Conservation (phyloP, 2,329 filamentous ascomycete genomes). For the Aspergillus pseudotamarii region DNA sequence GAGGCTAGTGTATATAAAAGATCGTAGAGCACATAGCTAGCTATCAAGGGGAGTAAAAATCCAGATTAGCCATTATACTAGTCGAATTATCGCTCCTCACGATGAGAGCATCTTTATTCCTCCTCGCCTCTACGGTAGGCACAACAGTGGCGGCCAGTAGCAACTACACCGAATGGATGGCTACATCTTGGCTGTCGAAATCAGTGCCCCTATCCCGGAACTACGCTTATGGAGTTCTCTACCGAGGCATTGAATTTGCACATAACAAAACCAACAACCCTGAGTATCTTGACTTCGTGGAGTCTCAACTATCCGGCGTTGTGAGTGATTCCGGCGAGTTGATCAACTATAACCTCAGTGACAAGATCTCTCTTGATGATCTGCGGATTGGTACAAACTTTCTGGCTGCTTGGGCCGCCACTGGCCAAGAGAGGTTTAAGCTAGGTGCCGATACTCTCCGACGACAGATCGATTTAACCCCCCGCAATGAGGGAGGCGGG, state of each 20-base stretch:
- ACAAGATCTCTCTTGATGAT: conserved; percentile 18
- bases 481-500: conserved; percentile 17
- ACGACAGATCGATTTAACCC: conserved; percentile 16
- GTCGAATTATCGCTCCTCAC: background rate
- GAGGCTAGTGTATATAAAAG: background rate
- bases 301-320: conserved; percentile 15
- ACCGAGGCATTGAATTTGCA: conserved; percentile 17
- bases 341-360: conserved; percentile 6
- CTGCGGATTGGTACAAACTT: conserved; percentile 19
- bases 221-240: conserved; percentile 20
- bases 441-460: conserved; percentile 17
- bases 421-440: conserved; percentile 19
- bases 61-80: background rate
- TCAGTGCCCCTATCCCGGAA: conserved; percentile 15
- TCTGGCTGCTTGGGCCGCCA: conserved; percentile 16
- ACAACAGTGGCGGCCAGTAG: background rate
- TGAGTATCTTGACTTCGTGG: conserved; percentile 12
- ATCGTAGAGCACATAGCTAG: background rate
- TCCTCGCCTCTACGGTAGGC: background rate
- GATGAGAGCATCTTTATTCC: background rate
- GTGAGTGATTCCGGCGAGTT: conserved; percentile 9
- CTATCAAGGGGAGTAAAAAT: background rate
- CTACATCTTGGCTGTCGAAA: conserved; percentile 16
- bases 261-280: conserved; percentile 18
- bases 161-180: conserved; percentile 21